These are phyloP conservation scores for Rhizopus sp. DNA, from an alignment of 371 early-diverging fungal genomes.

Conservation along the genomic window DNA sequence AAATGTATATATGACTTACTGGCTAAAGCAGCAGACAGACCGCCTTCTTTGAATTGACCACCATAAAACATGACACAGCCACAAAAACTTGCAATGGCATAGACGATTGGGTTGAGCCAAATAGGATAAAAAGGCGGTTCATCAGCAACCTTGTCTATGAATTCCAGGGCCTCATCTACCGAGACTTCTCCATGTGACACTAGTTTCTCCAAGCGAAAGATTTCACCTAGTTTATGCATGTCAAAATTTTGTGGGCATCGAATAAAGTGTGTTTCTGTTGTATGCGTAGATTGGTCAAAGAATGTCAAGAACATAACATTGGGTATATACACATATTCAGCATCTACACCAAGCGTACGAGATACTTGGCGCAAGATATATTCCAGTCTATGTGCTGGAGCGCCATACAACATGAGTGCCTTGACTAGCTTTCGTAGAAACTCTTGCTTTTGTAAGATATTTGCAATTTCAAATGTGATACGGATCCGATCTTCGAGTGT, in stretches of 20 bases:
- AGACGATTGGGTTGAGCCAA: slow-evolving; percentile 55
- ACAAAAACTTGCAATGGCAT: slow-evolving; percentile 51
- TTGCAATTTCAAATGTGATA: slow-evolving; percentile 63
- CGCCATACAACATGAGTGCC: slow-evolving; percentile 59
- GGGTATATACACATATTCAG: slow-evolving; percentile 70
- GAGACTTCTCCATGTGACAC: slow-evolving; percentile 51
- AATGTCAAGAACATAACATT: slow-evolving; percentile 75
- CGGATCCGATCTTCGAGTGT: slow-evolving; percentile 59
- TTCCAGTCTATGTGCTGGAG: slow-evolving; percentile 64
- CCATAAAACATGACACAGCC: slow-evolving; percentile 51
- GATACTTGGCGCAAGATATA: slow-evolving; percentile 53
- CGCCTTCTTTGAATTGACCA: slow-evolving; percentile 45
- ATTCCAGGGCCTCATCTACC: slow-evolving; percentile 58
- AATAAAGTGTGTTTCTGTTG: slow-evolving; percentile 78
- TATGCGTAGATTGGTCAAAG: slow-evolving; percentile 72
- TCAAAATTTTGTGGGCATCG: slow-evolving; percentile 64
- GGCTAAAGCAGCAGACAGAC: slow-evolving; percentile 42
- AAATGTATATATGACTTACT: slow-evolving; percentile 29
- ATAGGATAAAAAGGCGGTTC: slow-evolving; percentile 49
- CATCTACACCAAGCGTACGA: slow-evolving; percentile 64
- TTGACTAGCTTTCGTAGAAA: slow-evolving; percentile 57
- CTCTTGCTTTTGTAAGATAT: slow-evolving; percentile 64
- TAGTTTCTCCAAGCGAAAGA: slow-evolving; percentile 58
- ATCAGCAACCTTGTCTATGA: slow-evolving; percentile 43
- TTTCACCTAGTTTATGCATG: slow-evolving; percentile 65